Evolutionary conservation across 148 eudicot genomes (phyloP).

Genomic region (Simmondsia chinensis): DNA sequence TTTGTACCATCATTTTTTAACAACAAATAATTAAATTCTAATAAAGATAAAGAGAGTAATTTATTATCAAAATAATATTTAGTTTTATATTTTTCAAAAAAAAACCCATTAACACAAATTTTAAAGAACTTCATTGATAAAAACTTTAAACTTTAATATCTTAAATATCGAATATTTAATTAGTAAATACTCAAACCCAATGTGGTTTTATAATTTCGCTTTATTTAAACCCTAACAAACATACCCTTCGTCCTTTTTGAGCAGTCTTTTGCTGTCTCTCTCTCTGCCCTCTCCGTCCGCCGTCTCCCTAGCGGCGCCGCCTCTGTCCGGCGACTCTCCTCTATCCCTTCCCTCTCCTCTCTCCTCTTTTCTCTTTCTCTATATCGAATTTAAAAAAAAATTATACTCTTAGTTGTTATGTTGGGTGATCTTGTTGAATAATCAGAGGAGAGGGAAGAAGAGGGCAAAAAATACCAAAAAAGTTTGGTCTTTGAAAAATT

Average conservation of each 20-base stretch:
- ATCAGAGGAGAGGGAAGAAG: slow-evolving; percentile 77
- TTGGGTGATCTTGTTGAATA: slow-evolving; percentile 15
- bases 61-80: too few relatives aligned
- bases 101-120: too few relatives aligned
- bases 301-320: slow-evolving; percentile 8
- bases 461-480: slow-evolving; percentile 16
- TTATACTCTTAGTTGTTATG: background rate
- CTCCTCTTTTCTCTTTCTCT: slow-evolving; percentile 14
- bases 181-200: too few relatives aligned
- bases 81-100: too few relatives aligned
- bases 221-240: slow-evolving; percentile 1
- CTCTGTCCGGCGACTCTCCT: slow-evolving; percentile 44
- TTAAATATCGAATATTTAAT: too few relatives aligned
- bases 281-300: background rate
- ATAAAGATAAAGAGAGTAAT: too few relatives aligned
- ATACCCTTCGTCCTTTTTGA: background rate
- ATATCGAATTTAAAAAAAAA: slow-evolving; percentile 18
- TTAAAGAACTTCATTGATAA: too few relatives aligned
- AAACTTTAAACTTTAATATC: too few relatives aligned
- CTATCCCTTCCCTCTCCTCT: slow-evolving; percentile 73
- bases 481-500: too few relatives aligned
- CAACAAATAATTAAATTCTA: too few relatives aligned
- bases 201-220: background rate
- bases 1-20: too few relatives aligned
- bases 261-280: background rate